phyloP scores from a whole-genome alignment of 768 basidiomycete species.

The Mycena crocata region DNA sequence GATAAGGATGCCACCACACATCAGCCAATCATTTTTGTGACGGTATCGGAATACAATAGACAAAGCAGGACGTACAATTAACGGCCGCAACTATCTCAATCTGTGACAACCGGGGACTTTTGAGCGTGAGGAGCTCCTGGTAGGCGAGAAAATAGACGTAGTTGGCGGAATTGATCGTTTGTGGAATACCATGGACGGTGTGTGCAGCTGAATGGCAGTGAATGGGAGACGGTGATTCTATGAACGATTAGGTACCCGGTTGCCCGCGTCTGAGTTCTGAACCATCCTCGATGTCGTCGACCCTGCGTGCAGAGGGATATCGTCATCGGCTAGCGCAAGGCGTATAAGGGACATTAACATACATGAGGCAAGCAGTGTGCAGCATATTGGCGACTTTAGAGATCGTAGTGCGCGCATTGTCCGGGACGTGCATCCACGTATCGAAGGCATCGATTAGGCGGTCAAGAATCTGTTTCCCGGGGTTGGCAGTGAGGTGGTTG shows the following conservation, averaged over 20 bases:
- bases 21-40: neutral
- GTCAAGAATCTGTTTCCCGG: constrained; percentile 92
- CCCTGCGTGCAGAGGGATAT: constrained; percentile 57
- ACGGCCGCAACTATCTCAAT: constrained; percentile 60
- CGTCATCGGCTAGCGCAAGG: neutral
- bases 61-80: neutral
- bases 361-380: constrained; percentile 91
- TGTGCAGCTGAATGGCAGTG: constrained; percentile 71
- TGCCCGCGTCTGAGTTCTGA: constrained; percentile 86
- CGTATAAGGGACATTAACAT: neutral
- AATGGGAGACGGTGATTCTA: neutral
- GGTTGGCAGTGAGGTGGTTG: constrained; percentile 81
- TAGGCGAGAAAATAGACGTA: constrained; percentile 96
- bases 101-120: constrained; percentile 50
- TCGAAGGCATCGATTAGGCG: constrained; percentile 94
- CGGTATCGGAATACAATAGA: neutral
- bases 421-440: constrained; percentile 87
- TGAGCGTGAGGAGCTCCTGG: constrained; percentile 70
- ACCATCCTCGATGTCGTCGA: constrained; percentile 95
- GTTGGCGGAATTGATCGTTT: constrained; percentile 96
- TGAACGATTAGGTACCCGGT: constrained; percentile 63
- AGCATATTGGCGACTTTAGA: constrained; percentile 90
- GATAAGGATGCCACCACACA: neutral
- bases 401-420: constrained; percentile 75
- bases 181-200: constrained; percentile 94